Base-by-base conservation (phyloP, 345 rosid species). In the Bruguiera gymnorhiza region DNA sequence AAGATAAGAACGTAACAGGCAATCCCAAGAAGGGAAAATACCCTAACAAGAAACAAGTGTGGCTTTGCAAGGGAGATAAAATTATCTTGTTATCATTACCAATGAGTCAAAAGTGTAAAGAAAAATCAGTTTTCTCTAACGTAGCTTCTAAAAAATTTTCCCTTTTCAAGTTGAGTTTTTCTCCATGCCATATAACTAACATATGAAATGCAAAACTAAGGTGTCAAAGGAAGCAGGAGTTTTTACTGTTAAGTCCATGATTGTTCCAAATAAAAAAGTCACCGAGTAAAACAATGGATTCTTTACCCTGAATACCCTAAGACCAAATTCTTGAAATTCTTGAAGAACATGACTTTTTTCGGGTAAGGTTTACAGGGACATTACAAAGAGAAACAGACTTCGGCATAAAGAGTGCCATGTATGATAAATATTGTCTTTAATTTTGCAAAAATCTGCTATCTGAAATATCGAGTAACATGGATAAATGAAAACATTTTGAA, bases 201-300 rank as follows among this genome's bases (percentile, higher is more conserved):
- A n/a, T 48, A 21, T 55, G 50, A 39, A 16, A 24, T 4, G 48
- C 7, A 39, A 34, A 48, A 48, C 15, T 57, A 9, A 39, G 56
- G 32, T 55, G 63, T 31, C 30, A 65, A 56, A n/a, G 24, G 26
- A 62, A 71, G 56, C 55, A 54, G 46, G 31, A 24, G 30, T 13
- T 3, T 56, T 56, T 9, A 56, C 24, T 27, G 29, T 56, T 16
- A 10, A 24, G 15, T 56, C 60, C 31, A 13, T 43, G 50, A 43
- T 43, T 4, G 0, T 3, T 43, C 50, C 50, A 43, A 13, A 43
- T 43, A 5, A 43, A 27, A 23, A 5, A 9, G 30, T 24, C 11
- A 24, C 4, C 60, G 13, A 56, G 31, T 11, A 56, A 24, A 56
- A 56, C 29, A 11, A 56, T 23, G 29, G 60, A 27, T 21, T 15